These are phyloP conservation scores for Eleusine indica DNA, from an alignment of 176 grass and related monocot species.

Conservation along the genomic window DNA sequence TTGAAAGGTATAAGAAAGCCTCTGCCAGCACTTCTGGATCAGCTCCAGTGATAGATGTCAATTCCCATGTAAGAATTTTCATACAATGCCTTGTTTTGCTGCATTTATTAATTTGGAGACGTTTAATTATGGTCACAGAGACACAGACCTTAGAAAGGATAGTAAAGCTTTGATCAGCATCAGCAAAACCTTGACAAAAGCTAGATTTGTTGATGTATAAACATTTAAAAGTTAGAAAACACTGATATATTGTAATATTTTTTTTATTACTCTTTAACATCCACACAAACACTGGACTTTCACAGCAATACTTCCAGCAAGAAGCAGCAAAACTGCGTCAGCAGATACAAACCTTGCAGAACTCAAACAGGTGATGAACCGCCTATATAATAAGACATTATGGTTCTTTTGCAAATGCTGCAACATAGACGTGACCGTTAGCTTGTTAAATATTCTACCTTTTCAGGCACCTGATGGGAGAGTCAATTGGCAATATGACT, in stretches of 20 bases:
- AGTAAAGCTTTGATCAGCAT: neutral
- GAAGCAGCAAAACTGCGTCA: slow-evolving; percentile 65
- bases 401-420: neutral
- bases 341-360: slow-evolving; percentile 80
- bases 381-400: neutral
- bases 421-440: neutral
- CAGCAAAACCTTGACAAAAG: neutral
- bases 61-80: slow-evolving; percentile 55
- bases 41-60: slow-evolving; percentile 67
- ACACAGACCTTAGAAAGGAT: neutral
- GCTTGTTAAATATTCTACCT: neutral
- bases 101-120: neutral
- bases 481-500: slow-evolving; percentile 64
- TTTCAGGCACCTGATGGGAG: slow-evolving; percentile 72
- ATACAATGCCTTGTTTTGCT: neutral
- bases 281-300: neutral
- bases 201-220: neutral
- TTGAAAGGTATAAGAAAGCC: slow-evolving; percentile 91
- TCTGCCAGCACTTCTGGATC: slow-evolving; percentile 65
- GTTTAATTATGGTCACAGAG: neutral
- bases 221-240: neutral
- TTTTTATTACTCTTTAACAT: neutral
- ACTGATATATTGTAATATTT: too few relatives aligned
- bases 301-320: slow-evolving; percentile 82
- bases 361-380: slow-evolving; percentile 55